Evolutionary conservation across 192 early-diverging fungal species (phyloP).

Genomic region (Coemansia sp.): DNA sequence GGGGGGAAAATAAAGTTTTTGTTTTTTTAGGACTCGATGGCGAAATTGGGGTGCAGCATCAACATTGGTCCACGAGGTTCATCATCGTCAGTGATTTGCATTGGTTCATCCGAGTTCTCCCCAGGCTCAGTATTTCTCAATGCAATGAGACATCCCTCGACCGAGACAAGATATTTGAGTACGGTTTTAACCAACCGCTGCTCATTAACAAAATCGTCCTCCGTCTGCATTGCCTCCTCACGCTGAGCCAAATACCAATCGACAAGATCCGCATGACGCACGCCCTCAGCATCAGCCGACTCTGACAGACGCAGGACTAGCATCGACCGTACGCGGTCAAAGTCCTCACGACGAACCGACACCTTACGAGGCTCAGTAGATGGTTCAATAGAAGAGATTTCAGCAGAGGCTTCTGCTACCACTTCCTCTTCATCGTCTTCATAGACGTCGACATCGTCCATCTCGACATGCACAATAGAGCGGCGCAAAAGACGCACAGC

Average conservation of each 20-base stretch:
- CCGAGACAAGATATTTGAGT: constrained; percentile 66
- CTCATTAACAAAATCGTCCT: constrained; percentile 65
- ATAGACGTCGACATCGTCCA: constrained; percentile 72
- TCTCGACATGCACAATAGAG: constrained; percentile 87
- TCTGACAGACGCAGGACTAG: constrained; percentile 48
- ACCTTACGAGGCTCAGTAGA: constrained; percentile 29
- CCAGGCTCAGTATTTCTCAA: constrained; percentile 21
- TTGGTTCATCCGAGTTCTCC: neutral
- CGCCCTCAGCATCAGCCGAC: constrained; percentile 27
- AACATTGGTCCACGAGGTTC: constrained; percentile 32
- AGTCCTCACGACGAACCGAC: constrained; percentile 65
- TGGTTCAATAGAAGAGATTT: too few relatives aligned
- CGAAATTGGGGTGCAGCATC: constrained; percentile 58
- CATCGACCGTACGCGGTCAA: constrained; percentile 60
- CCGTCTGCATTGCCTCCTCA: constrained; percentile 64
- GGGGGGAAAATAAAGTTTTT: neutral
- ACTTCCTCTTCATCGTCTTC: constrained; percentile 30
- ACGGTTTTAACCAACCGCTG: constrained; percentile 67
- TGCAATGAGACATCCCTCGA: constrained; percentile 61
- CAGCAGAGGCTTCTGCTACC: too few relatives aligned
- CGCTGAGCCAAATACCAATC: constrained; percentile 74
- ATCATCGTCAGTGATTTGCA: constrained; percentile 3
- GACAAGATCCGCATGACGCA: constrained; percentile 63
- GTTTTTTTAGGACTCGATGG: constrained; percentile 30
- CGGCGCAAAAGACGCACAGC: constrained; percentile 82